phyloP scores from a whole-genome alignment of 2,329 filamentous ascomycete species.

The Talaromyces sp. region DNA sequence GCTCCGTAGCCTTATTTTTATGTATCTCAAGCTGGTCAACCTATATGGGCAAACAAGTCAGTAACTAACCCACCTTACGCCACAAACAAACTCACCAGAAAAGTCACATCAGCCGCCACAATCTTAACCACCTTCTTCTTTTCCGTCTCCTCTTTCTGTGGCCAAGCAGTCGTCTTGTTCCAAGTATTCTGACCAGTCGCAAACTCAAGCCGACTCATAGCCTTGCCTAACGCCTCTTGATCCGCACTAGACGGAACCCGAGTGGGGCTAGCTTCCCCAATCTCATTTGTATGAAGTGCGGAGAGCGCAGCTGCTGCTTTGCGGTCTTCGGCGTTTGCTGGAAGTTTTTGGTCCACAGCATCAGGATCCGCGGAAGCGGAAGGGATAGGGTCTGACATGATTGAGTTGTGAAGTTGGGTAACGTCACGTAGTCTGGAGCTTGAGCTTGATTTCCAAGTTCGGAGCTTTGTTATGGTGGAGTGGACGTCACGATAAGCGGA shows the following conservation, averaged over 20 bases:
- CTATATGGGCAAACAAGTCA: slow-evolving; percentile 16
- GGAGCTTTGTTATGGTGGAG: background rate
- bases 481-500: slow-evolving; percentile 15
- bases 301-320: slow-evolving; percentile 54
- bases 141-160: slow-evolving; percentile 34
- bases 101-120: slow-evolving; percentile 47
- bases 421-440: background rate
- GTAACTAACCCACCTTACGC: background rate
- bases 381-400: slow-evolving; percentile 49
- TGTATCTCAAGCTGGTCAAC: slow-evolving; percentile 50
- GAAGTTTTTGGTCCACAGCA: slow-evolving; percentile 35
- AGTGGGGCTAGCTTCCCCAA: slow-evolving; percentile 35
- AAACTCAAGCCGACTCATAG: slow-evolving; percentile 54
- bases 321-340: slow-evolving; percentile 53
- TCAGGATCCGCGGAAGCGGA: slow-evolving; percentile 42
- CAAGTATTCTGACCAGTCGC: slow-evolving; percentile 32
- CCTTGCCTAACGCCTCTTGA: slow-evolving; percentile 53
- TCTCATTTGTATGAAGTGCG: slow-evolving; percentile 47
- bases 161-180: slow-evolving; percentile 23
- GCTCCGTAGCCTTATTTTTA: slow-evolving; percentile 51
- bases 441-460: too few species aligned
- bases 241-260: slow-evolving; percentile 42
- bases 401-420: slow-evolving; percentile 6
- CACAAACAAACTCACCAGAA: slow-evolving; percentile 44
- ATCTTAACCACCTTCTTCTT: slow-evolving; percentile 50